These are phyloP conservation scores for Grigorovia transvaalensis DNA, from an alignment of 805 yeast genomes.

Conservation along the genomic window DNA sequence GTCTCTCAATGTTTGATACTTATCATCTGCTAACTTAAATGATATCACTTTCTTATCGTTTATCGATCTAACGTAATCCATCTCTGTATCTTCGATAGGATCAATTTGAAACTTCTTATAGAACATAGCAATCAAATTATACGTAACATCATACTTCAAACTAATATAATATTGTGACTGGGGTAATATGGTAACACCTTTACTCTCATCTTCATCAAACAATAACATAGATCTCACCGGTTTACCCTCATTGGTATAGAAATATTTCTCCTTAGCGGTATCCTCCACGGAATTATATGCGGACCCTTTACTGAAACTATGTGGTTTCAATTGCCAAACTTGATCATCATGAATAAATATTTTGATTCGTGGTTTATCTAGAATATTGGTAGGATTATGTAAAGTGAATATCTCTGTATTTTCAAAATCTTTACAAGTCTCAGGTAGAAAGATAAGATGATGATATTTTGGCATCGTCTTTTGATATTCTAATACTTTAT, in stretches of 20 bases:
- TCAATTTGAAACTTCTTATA: constrained; percentile 5
- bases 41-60: background rate
- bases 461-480: background rate
- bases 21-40: constrained; percentile 4
- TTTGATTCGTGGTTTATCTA: constrained; percentile 10
- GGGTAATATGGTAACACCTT: constrained; percentile 17
- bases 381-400: constrained; percentile 23
- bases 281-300: constrained; percentile 13
- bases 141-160: constrained; percentile 17
- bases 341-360: constrained; percentile 9
- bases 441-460: constrained; percentile 2
- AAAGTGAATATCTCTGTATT: constrained; percentile 11
- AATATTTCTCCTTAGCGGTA: constrained; percentile 17
- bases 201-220: constrained; percentile 11
- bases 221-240: constrained; percentile 21
- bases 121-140: constrained; percentile 19
- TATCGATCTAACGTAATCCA: constrained; percentile 9
- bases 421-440: background rate
- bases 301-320: constrained; percentile 20
- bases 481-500: background rate
- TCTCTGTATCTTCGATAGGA: constrained; percentile 9
- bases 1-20: constrained; percentile 24
- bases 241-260: constrained; percentile 15
- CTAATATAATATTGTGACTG: constrained; percentile 13
- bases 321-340: constrained; percentile 13